Evolutionary conservation across 768 basidiomycete genomes (phyloP).

Genomic region (Tricholoma bakamatsutake): DNA sequence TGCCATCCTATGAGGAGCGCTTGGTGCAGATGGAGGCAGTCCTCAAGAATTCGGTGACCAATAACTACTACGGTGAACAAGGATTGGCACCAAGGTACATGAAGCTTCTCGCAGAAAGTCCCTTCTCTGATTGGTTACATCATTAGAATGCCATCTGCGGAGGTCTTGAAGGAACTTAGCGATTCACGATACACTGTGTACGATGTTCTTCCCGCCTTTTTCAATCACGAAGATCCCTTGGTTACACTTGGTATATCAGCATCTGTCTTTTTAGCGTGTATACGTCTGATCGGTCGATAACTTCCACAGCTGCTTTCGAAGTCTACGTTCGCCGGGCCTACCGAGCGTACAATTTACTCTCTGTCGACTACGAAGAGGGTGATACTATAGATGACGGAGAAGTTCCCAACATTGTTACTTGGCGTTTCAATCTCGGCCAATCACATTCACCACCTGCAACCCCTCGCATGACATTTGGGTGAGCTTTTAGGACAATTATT

Average conservation of each 20-base stretch:
- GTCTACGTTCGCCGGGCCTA: constrained; percentile 96
- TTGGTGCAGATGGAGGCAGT: constrained; percentile 91
- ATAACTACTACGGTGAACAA: constrained; percentile 86
- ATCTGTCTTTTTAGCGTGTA: neutral
- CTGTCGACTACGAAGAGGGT: constrained; percentile 93
- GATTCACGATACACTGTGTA: constrained; percentile 97
- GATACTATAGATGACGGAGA: constrained; percentile 82
- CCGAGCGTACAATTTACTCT: constrained; percentile 85
- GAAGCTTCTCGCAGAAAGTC: neutral
- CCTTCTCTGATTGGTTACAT: constrained; percentile 6
- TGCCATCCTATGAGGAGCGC: constrained; percentile 97
- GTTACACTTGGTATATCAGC: constrained; percentile 68
- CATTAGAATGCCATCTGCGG: constrained; percentile 71
- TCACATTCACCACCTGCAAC: constrained; percentile 84
- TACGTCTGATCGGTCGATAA: neutral
- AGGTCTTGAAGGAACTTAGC: constrained; percentile 86
- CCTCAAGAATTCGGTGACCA: constrained; percentile 81
- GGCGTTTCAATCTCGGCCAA: constrained; percentile 94
- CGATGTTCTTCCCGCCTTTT: constrained; percentile 95
- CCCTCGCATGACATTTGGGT: constrained; percentile 56
- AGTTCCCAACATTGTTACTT: constrained; percentile 72
- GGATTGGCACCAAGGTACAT: constrained; percentile 53
- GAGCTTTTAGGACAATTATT: constrained; percentile 10
- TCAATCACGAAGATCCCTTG: constrained; percentile 80
- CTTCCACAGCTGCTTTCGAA: constrained; percentile 75